Evolutionary conservation across 441 rosid genomes (phyloP), one percentile per base, ranked within the genome.

Genomic region (Iberis amara): DNA sequence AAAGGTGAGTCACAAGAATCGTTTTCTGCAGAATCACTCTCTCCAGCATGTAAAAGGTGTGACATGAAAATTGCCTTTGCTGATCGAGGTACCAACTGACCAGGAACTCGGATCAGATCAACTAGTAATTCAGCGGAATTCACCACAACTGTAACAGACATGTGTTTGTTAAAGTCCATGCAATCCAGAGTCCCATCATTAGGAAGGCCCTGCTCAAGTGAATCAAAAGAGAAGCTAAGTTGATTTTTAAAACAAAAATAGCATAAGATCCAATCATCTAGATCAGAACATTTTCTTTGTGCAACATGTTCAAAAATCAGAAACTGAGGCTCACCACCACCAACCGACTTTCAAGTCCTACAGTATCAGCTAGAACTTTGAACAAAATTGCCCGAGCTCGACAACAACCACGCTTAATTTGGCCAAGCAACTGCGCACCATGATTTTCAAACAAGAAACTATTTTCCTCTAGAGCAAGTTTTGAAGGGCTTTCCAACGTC

Each of bases 21-120:
- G 68, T 94, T 94, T 76, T 94, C 99, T 41, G 96, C 98, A 68
- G 96, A 94, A 74, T 94, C 99, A 74, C 99, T 94, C 79, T 94
- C 99, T 76, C 96, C 99, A 39, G 94, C 81, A 27, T 94, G 86
- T 61, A 96, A 72, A 57, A 89, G 82, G 73, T 94, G 97, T 66
- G 92, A 75, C 99, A 89, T 87, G 68, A 83, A 81, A 45, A 89
- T 80, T 45, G 96, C 99, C 68, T 78, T 89, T 39, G 96, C 80
- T 56, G 99, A 80, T 55, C 73, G 70, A 3, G 95, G 97, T 59
- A 86, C 83, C 66, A 94, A 57, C 76, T 85, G 88, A 61, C 97
- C 97, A 10, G 99, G 99, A 75, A 79, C 80, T 50, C 95, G 83
- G 80, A 94, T 85, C 35, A 94, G 89, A 77, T 94, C 99, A 42